Evolutionary conservation across 2,329 filamentous ascomycete species (phyloP), one percentile per base, ranked within the genome.

Genomic region (Hortaea werneckii): DNA sequence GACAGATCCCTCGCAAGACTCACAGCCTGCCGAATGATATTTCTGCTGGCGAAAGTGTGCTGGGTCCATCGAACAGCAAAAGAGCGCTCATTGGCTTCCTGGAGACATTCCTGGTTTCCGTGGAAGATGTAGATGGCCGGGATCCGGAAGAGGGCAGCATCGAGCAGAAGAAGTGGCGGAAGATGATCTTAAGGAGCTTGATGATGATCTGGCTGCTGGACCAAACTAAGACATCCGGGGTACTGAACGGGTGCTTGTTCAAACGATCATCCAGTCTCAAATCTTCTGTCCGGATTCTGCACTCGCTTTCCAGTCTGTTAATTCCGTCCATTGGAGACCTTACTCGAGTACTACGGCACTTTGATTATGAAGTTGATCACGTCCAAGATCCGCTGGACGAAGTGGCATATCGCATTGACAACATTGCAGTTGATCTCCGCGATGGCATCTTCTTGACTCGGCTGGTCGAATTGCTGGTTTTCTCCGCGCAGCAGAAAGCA

Each of bases 201-300:
- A 75, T 81, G 74, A 68, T 82, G 2, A 66, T 82, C 41, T 66
- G 74, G 45, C 65, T 83, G 11, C 67, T 83, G 9, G 79, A 83
- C 53, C 71, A 72, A 48, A 71, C 68, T 7, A 78, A 75, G 55
- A 54, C 47, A 5, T 55, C 59, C 12, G 63, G 65, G 4, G 44
- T 61, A 40, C 41, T 71, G 9, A 11, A 44, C 1, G 55, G 65
- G 26, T 71, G 69, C 49, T 66, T 81, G 2, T 81, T 81, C 58
- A 68, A 71, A 37, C 49, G 64, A 1, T 65, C 66, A 1, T 79
- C 79, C 0, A 53, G 61, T 2, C 64, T 74, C 56, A 83, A 82
- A 61, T 75, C 76, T 1, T 82, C 79, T 6, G 58, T 63, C 5
- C 67, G 69, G 5, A 66, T 80, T 1, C 62, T 82, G 1, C 70